Percentiles rank a stretch among this genome's conserved stretches.
Evolutionary conservation across 2,329 filamentous ascomycete genomes (phyloP).

Genomic region (Teratosphaeria viscida): DNA sequence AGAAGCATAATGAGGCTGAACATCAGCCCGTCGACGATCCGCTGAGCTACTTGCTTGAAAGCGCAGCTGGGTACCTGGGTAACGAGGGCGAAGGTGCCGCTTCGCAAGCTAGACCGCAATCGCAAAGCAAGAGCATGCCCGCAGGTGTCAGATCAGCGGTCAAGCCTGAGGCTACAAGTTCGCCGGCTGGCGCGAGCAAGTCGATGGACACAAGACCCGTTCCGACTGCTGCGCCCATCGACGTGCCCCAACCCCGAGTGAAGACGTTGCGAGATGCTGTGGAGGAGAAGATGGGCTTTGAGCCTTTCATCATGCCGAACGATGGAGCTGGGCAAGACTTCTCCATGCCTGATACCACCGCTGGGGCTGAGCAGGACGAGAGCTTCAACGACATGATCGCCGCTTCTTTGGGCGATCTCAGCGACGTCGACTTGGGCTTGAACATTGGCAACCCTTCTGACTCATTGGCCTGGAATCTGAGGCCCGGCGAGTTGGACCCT

Average conservation of each 20-base stretch:
- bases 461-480: neutral
- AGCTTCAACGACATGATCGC: neutral
- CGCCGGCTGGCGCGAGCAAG: slow-evolving; percentile 9
- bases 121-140: slow-evolving; percentile 2
- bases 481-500: neutral
- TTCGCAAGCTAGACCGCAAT: slow-evolving; percentile 16
- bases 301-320: neutral
- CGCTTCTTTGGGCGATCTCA: neutral
- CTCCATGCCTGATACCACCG: neutral
- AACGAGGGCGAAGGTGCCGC: slow-evolving; percentile 34
- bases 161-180: slow-evolving; percentile 27
- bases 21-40: slow-evolving; percentile 47
- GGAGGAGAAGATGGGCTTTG: slow-evolving; percentile 18
- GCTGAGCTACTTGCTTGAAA: slow-evolving; percentile 46
- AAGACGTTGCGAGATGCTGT: slow-evolving; percentile 22
- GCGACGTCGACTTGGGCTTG: slow-evolving; percentile 11
- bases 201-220: slow-evolving; percentile 9
- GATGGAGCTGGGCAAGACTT: neutral
- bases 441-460: neutral
- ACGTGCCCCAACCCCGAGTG: slow-evolving; percentile 8
- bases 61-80: slow-evolving; percentile 36
- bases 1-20: slow-evolving; percentile 43
- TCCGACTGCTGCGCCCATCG: neutral
- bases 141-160: slow-evolving; percentile 7
- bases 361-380: neutral